Evolutionary conservation across 371 early-diverging fungal species (phyloP).

Genomic region (Coemansia sp.): DNA sequence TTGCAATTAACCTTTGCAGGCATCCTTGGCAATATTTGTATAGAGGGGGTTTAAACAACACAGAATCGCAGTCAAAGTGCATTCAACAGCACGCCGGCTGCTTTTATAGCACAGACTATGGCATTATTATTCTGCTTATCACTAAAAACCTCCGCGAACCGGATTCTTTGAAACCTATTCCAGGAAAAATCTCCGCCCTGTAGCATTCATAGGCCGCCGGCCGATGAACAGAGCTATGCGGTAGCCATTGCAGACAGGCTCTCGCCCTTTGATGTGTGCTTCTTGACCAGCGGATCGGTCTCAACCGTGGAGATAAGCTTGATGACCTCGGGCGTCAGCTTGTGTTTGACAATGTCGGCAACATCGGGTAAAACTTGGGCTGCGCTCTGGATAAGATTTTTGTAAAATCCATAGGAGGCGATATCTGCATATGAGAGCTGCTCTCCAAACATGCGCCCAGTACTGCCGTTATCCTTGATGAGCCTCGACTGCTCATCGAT

Average conservation of each 20-base stretch:
- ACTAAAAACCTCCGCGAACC: too few relatives aligned
- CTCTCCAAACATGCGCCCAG: constrained; percentile 46
- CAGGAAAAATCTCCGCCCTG: background rate
- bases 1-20: background rate
- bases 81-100: too few relatives aligned
- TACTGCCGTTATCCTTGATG: constrained; percentile 41
- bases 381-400: background rate
- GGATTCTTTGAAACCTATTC: too few relatives aligned
- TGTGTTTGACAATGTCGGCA: constrained; percentile 1
- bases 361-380: background rate
- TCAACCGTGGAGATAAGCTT: constrained; percentile 10
- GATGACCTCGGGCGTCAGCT: constrained; percentile 29
- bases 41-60: too few relatives aligned
- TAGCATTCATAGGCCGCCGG: too few relatives aligned
- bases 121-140: too few relatives aligned
- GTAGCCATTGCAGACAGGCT: background rate
- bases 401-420: constrained; percentile 25
- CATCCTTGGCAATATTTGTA: too few relatives aligned
- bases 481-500: constrained; percentile 22
- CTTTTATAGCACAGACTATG: too few relatives aligned
- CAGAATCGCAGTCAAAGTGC: too few relatives aligned
- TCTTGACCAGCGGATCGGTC: constrained; percentile 3
- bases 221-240: background rate
- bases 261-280: constrained; percentile 1
- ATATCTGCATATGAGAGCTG: constrained; percentile 42